A percentile compares a stretch with the other conserved stretches of the same genome.
phyloP scores from a whole-genome alignment of 805 yeast species.

The Pichia nakasei region DNA sequence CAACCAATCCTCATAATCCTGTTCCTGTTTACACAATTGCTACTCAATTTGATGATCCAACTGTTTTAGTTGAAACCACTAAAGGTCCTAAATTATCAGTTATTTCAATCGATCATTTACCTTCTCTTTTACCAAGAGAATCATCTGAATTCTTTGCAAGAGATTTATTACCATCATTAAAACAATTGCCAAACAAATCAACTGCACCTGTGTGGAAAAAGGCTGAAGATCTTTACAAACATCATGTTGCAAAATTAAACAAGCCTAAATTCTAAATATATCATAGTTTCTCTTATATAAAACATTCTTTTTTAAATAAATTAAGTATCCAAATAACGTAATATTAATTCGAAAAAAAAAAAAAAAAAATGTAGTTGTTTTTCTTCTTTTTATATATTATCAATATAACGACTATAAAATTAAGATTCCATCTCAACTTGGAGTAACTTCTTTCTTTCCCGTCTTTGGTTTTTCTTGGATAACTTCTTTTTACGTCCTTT shows the following conservation, averaged over 20 bases:
- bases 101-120: slow-evolving; percentile 92
- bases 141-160: slow-evolving; percentile 85
- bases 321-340: neutral
- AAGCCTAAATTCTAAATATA: slow-evolving; percentile 31
- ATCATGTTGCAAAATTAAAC: slow-evolving; percentile 69
- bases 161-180: slow-evolving; percentile 83
- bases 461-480: slow-evolving; percentile 34
- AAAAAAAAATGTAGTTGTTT: no score
- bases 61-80: slow-evolving; percentile 72
- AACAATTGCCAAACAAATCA: slow-evolving; percentile 73
- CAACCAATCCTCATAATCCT: slow-evolving; percentile 97
- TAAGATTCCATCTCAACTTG: slow-evolving; percentile 46
- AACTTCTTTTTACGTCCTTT: slow-evolving; percentile 34
- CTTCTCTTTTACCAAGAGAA: slow-evolving; percentile 93
- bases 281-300: neutral
- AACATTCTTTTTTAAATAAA: neutral
- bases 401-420: no score
- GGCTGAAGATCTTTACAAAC: slow-evolving; percentile 76
- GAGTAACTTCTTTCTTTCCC: slow-evolving; percentile 34
- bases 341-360: slow-evolving; percentile 23
- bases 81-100: slow-evolving; percentile 84
- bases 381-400: slow-evolving; percentile 38
- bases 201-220: slow-evolving; percentile 86
- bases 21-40: slow-evolving; percentile 88
- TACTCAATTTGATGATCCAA: slow-evolving; percentile 86